phyloP scores from a whole-genome alignment of 768 basidiomycete species.

The Dacryopinax spathularia region DNA sequence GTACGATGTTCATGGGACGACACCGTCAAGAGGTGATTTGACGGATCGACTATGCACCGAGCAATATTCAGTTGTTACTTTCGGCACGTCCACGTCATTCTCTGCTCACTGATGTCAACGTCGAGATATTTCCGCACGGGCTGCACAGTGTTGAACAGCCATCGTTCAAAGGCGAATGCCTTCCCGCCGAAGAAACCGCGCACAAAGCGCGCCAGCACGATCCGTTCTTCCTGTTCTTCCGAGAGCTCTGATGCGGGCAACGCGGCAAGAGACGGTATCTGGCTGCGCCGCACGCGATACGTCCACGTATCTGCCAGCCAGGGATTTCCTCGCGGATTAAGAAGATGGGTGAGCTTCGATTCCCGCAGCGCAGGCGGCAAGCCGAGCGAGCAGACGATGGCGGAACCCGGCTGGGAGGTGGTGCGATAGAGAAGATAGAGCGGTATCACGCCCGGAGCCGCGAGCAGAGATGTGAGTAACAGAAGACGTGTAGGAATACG shows the following conservation, averaged over 20 bases:
- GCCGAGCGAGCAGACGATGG: background rate
- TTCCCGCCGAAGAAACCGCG: background rate
- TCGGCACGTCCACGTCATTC: background rate
- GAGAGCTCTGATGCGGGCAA: background rate
- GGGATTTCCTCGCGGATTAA: background rate
- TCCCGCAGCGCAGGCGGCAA: background rate
- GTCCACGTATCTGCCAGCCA: background rate
- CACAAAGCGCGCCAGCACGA: background rate
- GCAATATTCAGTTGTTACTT: background rate
- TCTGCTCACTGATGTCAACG: background rate
- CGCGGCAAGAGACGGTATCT: background rate
- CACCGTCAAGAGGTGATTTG: background rate
- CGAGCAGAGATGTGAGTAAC: background rate
- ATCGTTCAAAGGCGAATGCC: background rate
- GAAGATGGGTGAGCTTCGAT: background rate
- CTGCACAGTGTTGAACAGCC: background rate
- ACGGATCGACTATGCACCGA: background rate
- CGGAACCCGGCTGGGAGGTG: background rate
- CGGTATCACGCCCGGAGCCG: background rate
- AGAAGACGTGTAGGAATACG: background rate
- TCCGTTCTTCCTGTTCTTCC: background rate
- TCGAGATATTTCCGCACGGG: background rate
- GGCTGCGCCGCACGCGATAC: background rate
- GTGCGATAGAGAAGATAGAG: background rate
- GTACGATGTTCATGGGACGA: background rate